Percentiles rank a stretch among this genome's conserved stretches.
phyloP scores from a whole-genome alignment of 2,329 filamentous ascomycete species.

The Sporothrix mexicana region DNA sequence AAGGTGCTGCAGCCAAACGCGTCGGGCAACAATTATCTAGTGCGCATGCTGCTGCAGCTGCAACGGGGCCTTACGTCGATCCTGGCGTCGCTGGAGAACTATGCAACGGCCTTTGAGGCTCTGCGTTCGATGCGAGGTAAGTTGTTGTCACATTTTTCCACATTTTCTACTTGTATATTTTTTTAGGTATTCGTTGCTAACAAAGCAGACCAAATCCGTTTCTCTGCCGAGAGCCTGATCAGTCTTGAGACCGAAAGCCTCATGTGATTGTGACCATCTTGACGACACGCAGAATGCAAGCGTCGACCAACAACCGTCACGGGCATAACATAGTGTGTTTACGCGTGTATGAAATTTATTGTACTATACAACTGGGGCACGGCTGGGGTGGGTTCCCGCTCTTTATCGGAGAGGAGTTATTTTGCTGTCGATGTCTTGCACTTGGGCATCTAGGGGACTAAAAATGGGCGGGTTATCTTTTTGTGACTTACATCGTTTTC shows the following conservation, averaged over 20 bases:
- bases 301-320: neutral
- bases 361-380: neutral
- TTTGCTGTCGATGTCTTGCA: neutral
- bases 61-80: constrained; percentile 52
- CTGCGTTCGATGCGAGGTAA: constrained; percentile 52
- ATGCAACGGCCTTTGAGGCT: constrained; percentile 53
- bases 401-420: neutral
- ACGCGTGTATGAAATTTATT: neutral
- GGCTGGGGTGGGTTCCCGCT: neutral
- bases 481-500: neutral
- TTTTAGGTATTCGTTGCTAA: neutral
- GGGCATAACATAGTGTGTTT: neutral
- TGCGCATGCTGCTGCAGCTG: constrained; percentile 48
- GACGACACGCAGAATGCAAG: no score
- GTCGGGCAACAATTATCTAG: constrained; percentile 39
- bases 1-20: constrained; percentile 44
- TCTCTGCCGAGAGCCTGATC: constrained; percentile 35
- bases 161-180: no score
- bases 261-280: neutral
- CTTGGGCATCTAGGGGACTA: neutral
- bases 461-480: neutral
- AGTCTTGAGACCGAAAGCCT: constrained; percentile 17
- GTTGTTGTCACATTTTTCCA: neutral
- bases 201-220: constrained; percentile 28
- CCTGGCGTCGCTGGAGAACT: constrained; percentile 51